phyloP scores from a whole-genome alignment of 2,329 filamentous ascomycete species.

The Colletotrichum higginsianum region DNA sequence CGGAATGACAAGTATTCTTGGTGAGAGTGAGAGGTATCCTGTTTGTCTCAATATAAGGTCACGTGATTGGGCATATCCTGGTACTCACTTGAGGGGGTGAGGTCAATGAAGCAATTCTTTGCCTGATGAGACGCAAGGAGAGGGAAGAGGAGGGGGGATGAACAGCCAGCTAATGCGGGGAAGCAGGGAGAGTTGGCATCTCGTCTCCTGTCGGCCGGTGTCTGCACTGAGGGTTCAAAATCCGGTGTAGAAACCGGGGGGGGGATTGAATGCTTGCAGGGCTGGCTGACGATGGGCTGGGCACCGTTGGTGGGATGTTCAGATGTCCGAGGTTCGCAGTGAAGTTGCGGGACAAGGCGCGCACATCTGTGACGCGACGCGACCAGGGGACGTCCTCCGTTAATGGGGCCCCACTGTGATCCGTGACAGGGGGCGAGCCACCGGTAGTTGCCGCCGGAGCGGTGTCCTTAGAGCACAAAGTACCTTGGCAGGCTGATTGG shows the following conservation, averaged over 20 bases:
- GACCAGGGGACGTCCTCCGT: conserved; percentile 27
- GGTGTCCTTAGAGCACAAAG: not conserved
- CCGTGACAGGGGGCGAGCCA: conserved; percentile 22
- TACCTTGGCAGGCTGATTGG: too few relatives aligned
- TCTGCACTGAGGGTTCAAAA: not conserved
- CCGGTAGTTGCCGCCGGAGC: conserved; percentile 8
- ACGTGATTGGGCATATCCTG: conserved; percentile 3
- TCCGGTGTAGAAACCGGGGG: not conserved
- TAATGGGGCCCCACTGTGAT: conserved; percentile 24
- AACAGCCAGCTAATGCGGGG: conserved; percentile 20
- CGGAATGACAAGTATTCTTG: not conserved
- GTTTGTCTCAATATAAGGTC: not conserved
- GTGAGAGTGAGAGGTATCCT: not conserved
- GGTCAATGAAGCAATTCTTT: conserved; percentile 8
- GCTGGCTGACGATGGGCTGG: conserved; percentile 2
- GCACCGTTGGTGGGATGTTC: conserved; percentile 13
- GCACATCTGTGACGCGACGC: conserved; percentile 35
- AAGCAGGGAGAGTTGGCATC: conserved; percentile 11
- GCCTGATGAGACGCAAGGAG: not conserved
- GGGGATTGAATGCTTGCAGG: not conserved
- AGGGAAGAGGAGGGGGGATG: not conserved
- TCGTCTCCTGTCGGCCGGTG: not conserved
- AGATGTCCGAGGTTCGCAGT: conserved; percentile 30
- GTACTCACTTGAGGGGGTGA: conserved; percentile 12
- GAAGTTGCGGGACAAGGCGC: conserved; percentile 29